A percentile compares a stretch with the other conserved stretches of the same genome.
Evolutionary conservation across 306 rosid species (phyloP).

Genomic region (Phaseolus lunatus): DNA sequence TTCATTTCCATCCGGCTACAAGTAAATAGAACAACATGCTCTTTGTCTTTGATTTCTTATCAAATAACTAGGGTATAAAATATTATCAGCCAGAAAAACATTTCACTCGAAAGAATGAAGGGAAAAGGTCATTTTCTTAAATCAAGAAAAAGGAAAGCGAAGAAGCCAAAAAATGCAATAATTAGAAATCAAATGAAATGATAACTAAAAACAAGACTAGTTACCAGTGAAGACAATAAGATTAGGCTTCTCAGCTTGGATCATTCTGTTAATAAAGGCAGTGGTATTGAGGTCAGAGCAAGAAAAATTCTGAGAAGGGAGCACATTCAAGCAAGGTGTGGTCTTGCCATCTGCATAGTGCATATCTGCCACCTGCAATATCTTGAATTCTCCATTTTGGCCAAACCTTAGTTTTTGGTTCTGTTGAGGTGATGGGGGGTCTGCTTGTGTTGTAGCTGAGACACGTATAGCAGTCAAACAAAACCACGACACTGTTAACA

Average conservation of each 20-base stretch:
- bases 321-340: slow-evolving; percentile 74
- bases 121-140: neutral
- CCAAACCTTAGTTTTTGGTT: slow-evolving; percentile 62
- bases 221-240: slow-evolving; percentile 92
- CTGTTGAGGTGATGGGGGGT: slow-evolving; percentile 21
- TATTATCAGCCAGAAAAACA: slow-evolving; percentile 13
- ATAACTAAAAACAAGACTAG: neutral
- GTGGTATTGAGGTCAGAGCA: slow-evolving; percentile 94
- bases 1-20: slow-evolving; percentile 25
- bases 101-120: neutral
- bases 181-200: slow-evolving; percentile 20
- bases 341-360: slow-evolving; percentile 77
- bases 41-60: slow-evolving; percentile 13
- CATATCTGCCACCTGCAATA: slow-evolving; percentile 97
- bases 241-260: slow-evolving; percentile 90
- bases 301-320: slow-evolving; percentile 58
- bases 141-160: slow-evolving; percentile 14
- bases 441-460: slow-evolving; percentile 38
- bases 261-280: slow-evolving; percentile 71
- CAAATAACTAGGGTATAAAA: neutral
- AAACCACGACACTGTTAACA: slow-evolving; percentile 2
- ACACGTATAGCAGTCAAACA: slow-evolving; percentile 47
- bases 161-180: neutral
- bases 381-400: slow-evolving; percentile 77
- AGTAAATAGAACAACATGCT: slow-evolving; percentile 5